A percentile compares a stretch with the other conserved stretches of the same genome.
Conservation (phyloP, 2,329 filamentous ascomycete genomes). For the Trichophyton schoenleinii region DNA sequence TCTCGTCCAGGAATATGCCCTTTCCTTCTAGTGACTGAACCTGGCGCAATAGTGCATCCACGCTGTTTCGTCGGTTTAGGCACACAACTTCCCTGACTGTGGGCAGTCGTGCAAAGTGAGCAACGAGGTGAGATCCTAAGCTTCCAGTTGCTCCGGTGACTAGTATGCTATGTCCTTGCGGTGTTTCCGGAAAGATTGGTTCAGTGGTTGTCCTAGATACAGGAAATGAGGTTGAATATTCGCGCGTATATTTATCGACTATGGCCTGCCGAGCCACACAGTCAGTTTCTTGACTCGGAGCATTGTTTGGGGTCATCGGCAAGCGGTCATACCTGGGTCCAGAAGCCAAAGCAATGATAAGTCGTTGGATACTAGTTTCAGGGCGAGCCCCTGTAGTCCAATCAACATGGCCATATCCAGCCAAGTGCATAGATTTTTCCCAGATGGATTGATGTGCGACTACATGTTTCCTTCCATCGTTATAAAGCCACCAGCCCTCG, state of each 20-base stretch:
- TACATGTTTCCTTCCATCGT: constrained; percentile 13
- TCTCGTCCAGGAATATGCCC: constrained; percentile 16
- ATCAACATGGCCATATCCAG: constrained; percentile 6
- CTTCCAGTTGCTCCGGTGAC: constrained; percentile 33
- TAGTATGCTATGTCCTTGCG: constrained; percentile 22
- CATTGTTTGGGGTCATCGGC: background rate
- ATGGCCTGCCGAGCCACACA: constrained; percentile 1
- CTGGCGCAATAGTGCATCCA: constrained; percentile 24
- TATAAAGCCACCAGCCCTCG: constrained; percentile 32
- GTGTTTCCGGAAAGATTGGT: background rate
- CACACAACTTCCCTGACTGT: constrained; percentile 30
- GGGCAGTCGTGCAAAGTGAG: constrained; percentile 22
- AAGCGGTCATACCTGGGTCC: constrained; percentile 7
- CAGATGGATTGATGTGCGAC: constrained; percentile 5
- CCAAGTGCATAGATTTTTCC: constrained; percentile 4
- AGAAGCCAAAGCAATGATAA: constrained; percentile 7
- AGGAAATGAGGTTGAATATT: constrained; percentile 16
- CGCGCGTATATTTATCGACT: constrained; percentile 14
- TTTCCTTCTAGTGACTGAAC: constrained; percentile 20
- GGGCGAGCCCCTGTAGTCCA: constrained; percentile 5
- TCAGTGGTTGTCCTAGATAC: constrained; percentile 2
- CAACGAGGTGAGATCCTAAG: constrained; percentile 31
- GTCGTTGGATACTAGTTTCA: constrained; percentile 5
- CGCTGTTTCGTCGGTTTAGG: constrained; percentile 33
- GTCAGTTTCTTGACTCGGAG: constrained; percentile 4